Evolutionary conservation across 139 green algal genomes (phyloP).

Genomic region (Klebsormidium nitens): DNA sequence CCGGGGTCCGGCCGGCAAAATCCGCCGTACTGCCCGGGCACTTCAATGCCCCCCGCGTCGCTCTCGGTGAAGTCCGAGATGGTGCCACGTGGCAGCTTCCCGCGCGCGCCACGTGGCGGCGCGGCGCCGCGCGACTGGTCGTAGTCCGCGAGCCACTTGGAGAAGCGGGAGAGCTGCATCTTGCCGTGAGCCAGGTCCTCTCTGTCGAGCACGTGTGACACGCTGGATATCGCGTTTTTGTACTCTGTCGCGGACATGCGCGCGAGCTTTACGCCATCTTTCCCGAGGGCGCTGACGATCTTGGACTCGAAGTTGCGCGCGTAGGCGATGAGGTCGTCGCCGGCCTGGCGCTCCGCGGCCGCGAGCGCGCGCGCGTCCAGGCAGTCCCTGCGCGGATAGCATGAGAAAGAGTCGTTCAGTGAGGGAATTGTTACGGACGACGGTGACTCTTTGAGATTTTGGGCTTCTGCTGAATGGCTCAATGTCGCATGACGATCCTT

Average conservation of each 20-base stretch:
- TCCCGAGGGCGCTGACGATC: conserved; percentile 3
- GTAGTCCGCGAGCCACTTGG: conserved; percentile 22
- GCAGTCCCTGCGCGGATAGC: no score
- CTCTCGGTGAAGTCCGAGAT: background rate
- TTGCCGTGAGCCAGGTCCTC: background rate
- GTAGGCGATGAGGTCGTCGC: conserved; percentile 19
- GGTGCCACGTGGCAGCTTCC: background rate
- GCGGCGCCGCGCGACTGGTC: background rate
- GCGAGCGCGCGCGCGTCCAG: conserved; percentile 2
- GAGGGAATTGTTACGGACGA: no score
- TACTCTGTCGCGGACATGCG: background rate
- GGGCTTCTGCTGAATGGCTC: no score
- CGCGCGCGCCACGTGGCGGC: conserved; percentile 19
- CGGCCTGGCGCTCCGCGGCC: background rate
- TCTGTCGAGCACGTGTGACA: background rate
- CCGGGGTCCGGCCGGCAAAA: background rate
- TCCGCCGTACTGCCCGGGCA: conserved; percentile 12
- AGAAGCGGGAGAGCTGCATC: conserved; percentile 7
- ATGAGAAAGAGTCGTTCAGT: no score
- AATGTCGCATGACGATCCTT: no score
- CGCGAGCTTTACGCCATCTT: background rate
- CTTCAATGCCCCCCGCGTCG: conserved; percentile 2
- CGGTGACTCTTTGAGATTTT: no score
- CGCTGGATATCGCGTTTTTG: background rate
- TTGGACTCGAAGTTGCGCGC: background rate